Percentiles rank a stretch among this genome's conserved stretches.
Evolutionary conservation across 2,329 filamentous ascomycete species (phyloP).

Genomic region (Gremmenia infestans): DNA sequence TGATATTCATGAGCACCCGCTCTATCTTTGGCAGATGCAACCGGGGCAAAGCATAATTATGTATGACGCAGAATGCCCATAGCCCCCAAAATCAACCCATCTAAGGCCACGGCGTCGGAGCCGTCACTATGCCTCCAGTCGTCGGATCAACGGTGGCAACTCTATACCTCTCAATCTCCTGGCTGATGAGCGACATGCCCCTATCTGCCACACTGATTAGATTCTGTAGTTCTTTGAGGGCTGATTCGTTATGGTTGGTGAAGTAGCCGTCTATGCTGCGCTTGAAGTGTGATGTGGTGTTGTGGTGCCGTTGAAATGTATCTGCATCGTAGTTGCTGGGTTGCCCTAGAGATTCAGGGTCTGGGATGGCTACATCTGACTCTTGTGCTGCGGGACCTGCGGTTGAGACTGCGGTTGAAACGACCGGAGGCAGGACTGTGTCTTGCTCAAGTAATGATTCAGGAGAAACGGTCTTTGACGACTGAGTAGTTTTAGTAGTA

Average conservation of each 20-base stretch:
- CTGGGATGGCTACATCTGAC: background rate
- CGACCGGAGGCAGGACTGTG: no score
- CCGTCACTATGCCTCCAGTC: background rate
- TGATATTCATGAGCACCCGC: no score
- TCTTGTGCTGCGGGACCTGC: background rate
- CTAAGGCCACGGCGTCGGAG: background rate
- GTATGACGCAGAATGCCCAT: no score
- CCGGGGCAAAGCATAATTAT: no score
- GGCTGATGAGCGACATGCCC: slow-evolving; percentile 22
- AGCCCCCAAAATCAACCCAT: no score
- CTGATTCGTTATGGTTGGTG: slow-evolving; percentile 29
- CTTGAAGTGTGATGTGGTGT: slow-evolving; percentile 29
- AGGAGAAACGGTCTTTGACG: background rate
- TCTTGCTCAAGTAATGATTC: background rate
- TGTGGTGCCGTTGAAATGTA: slow-evolving; percentile 25
- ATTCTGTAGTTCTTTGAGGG: slow-evolving; percentile 27
- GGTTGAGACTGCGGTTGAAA: background rate
- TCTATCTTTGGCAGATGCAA: no score
- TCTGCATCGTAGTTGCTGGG: slow-evolving; percentile 26
- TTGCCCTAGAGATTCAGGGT: background rate
- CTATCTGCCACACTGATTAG: slow-evolving; percentile 30
- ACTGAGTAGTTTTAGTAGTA: background rate
- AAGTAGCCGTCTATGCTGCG: slow-evolving; percentile 30
- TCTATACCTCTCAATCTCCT: slow-evolving; percentile 16
- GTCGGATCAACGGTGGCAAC: background rate